phyloP scores from a whole-genome alignment of 495 filamentous ascomycete genomes.

The Echria macrotheca region DNA sequence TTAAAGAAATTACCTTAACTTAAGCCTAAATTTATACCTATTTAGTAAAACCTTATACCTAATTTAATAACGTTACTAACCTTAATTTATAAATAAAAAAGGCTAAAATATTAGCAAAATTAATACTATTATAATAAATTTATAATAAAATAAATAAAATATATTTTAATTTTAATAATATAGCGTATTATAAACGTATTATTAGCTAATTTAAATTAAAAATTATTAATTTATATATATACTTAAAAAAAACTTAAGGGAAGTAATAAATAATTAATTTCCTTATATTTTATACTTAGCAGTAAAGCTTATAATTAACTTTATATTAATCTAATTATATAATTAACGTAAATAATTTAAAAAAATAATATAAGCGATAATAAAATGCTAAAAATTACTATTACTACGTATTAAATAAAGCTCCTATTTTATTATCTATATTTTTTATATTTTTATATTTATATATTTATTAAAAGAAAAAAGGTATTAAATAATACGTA shows the following conservation, averaged over 20 bases:
- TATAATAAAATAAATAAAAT: background rate
- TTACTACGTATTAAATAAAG: no score
- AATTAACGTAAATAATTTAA: background rate
- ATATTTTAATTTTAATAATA: background rate
- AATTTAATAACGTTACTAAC: background rate
- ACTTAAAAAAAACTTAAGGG: no score
- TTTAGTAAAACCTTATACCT: no score
- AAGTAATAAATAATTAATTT: no score
- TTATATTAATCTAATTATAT: background rate
- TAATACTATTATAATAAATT: background rate
- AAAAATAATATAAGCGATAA: constrained; percentile 2
- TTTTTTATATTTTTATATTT: no score
- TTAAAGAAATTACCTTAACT: background rate
- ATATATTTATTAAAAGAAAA: no score
- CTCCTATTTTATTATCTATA: no score
- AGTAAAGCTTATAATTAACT: no score
- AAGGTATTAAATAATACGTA: background rate
- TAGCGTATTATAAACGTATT: background rate
- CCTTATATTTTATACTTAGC: no score
- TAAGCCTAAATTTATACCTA: background rate
- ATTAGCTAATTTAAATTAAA: background rate
- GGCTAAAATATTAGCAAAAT: background rate
- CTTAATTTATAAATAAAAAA: background rate
- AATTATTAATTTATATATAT: background rate
- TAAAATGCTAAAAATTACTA: no score